Base-by-base conservation (phyloP, 2,329 filamentous ascomycete genomes). In the Hymenoscyphus infarciens region DNA sequence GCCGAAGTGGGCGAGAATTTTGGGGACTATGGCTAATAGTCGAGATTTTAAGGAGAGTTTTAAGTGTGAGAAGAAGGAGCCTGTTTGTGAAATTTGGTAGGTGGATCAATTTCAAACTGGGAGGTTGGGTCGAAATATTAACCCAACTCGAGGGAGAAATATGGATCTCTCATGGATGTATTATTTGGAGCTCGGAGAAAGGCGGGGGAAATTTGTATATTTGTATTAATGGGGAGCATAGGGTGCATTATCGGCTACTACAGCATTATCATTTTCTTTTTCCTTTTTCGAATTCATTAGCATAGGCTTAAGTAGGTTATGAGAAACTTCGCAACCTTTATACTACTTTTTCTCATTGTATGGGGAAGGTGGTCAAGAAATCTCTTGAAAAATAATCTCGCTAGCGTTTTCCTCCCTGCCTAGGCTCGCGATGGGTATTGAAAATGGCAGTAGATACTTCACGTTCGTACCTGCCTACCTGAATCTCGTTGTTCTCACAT, bases 31-130 rank as follows among this genome's bases (percentile, higher is more conserved):
- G 77, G 81, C 83, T 0, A 91, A 91, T 70, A 89, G 86, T 33
- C 79, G 81, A 31, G 86, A 85, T 19, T 92, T 91, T 71, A 82
- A 80, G 63, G 83, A 89, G 73, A 85, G 83, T 10, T 91, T 91
- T 73, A 77, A 83, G 56, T 92, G 88, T 71, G 80, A 83, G 16
- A 77, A 77, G 2, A 88, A 86, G 76, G 81, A 89, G 72, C 87
- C 87, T 0, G 83, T 81, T 35, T 91, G 88, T 73, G 83, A 90
- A 75, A 75, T 91, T 62, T 91, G 88, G 87, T 91, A 31, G n/a
- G 29, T n/a, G 81, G 16, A 55, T 56, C 8, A 54, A n/a, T 10
- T 49, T 13, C 7, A 8, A 49, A 22, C 3, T 5, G n/a, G n/a
- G 7, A 49, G 19, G 42, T 11, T 7, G 16, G 49, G 22, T 5